phyloP scores from a whole-genome alignment of 129 eudicot genomes.

The Escallonia rubra region DNA sequence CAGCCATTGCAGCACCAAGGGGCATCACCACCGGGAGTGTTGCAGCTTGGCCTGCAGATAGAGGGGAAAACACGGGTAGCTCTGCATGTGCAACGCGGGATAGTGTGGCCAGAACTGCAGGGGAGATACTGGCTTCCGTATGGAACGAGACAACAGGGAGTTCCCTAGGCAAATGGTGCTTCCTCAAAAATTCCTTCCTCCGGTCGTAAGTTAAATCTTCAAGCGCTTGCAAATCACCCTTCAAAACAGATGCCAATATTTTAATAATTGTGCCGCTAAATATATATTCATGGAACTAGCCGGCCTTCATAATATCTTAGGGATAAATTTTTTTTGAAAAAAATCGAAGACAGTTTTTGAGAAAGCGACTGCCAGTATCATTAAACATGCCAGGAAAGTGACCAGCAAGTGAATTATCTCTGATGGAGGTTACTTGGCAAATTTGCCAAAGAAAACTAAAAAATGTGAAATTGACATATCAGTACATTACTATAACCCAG shows the following conservation, averaged over 20 bases:
- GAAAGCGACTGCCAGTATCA: no score
- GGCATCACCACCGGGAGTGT: constrained; percentile 85
- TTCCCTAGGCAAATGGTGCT: constrained; percentile 56
- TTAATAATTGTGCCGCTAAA: not conserved
- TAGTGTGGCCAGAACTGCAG: constrained; percentile 76
- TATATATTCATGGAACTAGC: no score
- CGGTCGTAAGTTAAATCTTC: constrained; percentile 86
- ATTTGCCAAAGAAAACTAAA: no score
- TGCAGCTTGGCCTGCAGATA: constrained; percentile 44
- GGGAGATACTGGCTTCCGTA: constrained; percentile 87
- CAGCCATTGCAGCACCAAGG: constrained; percentile 93
- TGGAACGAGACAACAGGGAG: constrained; percentile 82
- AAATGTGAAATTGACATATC: no score
- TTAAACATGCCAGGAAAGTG: no score
- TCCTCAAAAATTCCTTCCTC: constrained; percentile 60
- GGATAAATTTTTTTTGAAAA: no score
- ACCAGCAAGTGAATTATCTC: no score
- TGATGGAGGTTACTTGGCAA: no score
- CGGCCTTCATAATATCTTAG: no score
- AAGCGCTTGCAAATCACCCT: constrained; percentile 95
- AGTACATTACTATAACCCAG: no score
- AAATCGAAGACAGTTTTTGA: no score
- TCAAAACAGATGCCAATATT: constrained; percentile 19
- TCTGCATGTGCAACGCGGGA: constrained; percentile 92
- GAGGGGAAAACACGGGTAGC: constrained; percentile 51